Percentiles rank a stretch among this genome's conserved stretches.
These are phyloP conservation scores for Metarhizium humberi DNA, from an alignment of 2,329 filamentous ascomycete genomes.

Conservation along the genomic window DNA sequence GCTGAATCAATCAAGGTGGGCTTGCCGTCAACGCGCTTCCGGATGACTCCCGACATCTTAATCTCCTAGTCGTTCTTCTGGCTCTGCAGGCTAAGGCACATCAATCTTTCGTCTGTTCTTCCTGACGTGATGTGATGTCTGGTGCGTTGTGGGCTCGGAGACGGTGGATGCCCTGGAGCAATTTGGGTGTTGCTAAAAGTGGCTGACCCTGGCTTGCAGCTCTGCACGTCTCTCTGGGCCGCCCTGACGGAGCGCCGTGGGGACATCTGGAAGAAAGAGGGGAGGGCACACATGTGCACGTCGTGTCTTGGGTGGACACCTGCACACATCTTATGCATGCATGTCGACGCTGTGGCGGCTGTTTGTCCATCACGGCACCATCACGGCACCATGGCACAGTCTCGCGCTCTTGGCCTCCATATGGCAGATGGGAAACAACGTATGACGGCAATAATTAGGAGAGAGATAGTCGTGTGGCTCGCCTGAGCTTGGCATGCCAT, in stretches of 20 bases:
- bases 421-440: too few species aligned
- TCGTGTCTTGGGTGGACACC: too few species aligned
- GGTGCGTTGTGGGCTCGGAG: background rate
- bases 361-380: background rate
- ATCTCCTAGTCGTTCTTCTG: background rate
- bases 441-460: too few species aligned
- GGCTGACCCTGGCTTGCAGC: background rate
- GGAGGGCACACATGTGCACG: too few species aligned
- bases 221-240: background rate
- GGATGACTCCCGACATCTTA: background rate
- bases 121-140: background rate
- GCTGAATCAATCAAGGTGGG: background rate
- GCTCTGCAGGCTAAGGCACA: background rate
- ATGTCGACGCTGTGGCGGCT: background rate
- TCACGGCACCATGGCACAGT: background rate
- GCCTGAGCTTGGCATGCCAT: too few species aligned
- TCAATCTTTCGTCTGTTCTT: background rate
- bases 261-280: background rate
- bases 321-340: too few species aligned
- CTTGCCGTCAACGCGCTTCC: background rate
- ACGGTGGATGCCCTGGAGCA: background rate
- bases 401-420: background rate
- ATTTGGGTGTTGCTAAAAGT: background rate
- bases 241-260: background rate
- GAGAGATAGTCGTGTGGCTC: too few species aligned